Evolutionary conservation across 164 flowering plant genomes (phyloP), one percentile per base, ranked within the genome.

Genomic region (Echeveria elegans): DNA sequence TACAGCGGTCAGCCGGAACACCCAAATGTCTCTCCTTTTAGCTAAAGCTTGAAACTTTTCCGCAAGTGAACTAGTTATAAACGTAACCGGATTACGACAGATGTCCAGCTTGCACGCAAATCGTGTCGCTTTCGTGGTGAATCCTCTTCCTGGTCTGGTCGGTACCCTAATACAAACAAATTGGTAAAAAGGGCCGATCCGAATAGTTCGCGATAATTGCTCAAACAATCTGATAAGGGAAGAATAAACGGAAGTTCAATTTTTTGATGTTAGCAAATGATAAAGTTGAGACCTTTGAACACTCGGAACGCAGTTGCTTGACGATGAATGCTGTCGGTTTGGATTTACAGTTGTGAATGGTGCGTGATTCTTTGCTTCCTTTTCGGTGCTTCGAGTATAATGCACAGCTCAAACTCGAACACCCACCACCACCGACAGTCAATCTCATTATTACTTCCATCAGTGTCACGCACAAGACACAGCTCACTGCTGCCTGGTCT

Each of bases 351-450:
- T 52, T 52, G 59, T 52, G 59, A 53, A 26, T 53, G 5, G 23
- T 48, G 53, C 53, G 60, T 53, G 60, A 53, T 53, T 24, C 60
- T 53, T 53, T 53, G 60, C 60, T 56, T 53, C 26, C 56, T 50
- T 50, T 50, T 50, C 21, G 6, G 11, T 5, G 26, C 56, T 10
- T 24, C 18, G 60, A 14, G 18, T 53, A 24, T 26, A 16, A 11
- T 26, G 31, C 31, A 53, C 45, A 40, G 45, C 45, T 40, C 15
- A 16, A 16, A 7, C 2, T 40, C 5, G 21, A 50, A n/a, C 56
- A 50, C 56, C 26, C 56, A 50, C 28, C 56, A 50, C 56, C 56
- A n/a, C n/a, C n/a, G n/a, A n/a, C n/a, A n/a, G n/a, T n/a, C n/a
- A n/a, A n/a, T n/a, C n/a, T n/a, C n/a, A n/a, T n/a, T n/a, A n/a